phyloP scores from a whole-genome alignment of 257 asterid genomes.

The Solanum stenotomum region DNA sequence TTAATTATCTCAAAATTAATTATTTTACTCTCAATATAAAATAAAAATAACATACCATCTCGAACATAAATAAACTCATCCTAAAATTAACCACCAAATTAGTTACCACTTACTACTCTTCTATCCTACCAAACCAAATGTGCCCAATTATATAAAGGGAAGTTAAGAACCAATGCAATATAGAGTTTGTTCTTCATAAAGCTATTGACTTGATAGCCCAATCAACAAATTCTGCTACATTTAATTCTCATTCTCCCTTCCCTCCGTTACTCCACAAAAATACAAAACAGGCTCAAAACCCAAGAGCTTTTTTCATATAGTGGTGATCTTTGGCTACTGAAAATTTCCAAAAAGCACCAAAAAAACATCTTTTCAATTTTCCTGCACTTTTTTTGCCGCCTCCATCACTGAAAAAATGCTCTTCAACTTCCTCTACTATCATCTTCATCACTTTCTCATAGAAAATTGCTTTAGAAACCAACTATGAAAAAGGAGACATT shows the following conservation, averaged over 20 bases:
- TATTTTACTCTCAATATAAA: neutral
- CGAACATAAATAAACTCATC: neutral
- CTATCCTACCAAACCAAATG: neutral
- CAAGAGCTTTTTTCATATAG: neutral
- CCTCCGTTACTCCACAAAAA: neutral
- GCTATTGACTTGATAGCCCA: neutral
- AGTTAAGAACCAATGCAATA: neutral
- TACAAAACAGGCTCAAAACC: slow-evolving; percentile 5
- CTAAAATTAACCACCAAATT: neutral
- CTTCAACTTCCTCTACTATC: slow-evolving; percentile 5
- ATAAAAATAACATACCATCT: neutral
- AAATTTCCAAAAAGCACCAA: neutral
- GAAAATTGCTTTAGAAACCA: neutral
- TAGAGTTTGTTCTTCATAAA: neutral
- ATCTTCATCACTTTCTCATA: neutral
- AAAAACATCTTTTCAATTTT: slow-evolving; percentile 4
- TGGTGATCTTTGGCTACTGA: neutral
- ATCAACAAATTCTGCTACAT: neutral
- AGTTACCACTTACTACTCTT: neutral
- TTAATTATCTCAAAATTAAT: neutral
- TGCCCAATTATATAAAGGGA: neutral
- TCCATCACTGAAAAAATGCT: slow-evolving; percentile 5
- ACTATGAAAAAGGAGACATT: neutral
- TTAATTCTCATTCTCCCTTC: neutral
- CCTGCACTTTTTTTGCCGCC: slow-evolving; percentile 22